phyloP scores from a whole-genome alignment of 208 protist genomes.

The Angomonas ambiguus region DNA sequence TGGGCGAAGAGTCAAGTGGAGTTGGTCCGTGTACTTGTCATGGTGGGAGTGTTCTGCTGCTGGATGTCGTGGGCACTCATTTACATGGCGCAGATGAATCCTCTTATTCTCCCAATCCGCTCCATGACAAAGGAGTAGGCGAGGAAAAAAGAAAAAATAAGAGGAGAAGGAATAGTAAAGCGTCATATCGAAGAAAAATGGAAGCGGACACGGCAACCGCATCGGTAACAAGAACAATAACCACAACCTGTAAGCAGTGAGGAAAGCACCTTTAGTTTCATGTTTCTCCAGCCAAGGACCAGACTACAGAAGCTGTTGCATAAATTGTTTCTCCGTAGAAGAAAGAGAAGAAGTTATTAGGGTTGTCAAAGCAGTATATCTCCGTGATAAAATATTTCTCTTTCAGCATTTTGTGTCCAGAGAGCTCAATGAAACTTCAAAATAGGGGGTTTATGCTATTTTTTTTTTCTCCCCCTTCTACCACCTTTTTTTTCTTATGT shows the following conservation, averaged over 20 bases:
- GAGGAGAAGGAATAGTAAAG: too few species aligned
- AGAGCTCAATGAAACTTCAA: background rate
- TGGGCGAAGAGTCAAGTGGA: slow-evolving; percentile 84
- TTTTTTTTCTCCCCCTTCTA: background rate
- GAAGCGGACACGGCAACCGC: too few species aligned
- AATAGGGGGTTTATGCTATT: too few species aligned
- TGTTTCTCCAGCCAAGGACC: too few species aligned
- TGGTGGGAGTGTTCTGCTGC: slow-evolving; percentile 80
- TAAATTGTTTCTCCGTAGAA: background rate
- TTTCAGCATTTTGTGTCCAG: background rate
- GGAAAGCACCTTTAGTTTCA: too few species aligned
- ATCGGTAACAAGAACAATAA: too few species aligned
- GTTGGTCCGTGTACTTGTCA: slow-evolving; percentile 69
- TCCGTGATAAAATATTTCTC: background rate
- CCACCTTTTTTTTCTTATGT: background rate
- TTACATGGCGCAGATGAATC: slow-evolving; percentile 93
- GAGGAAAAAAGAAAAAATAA: background rate
- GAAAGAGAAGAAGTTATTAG: background rate
- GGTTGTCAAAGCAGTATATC: too few species aligned
- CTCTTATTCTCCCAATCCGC: slow-evolving; percentile 81
- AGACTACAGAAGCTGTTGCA: background rate
- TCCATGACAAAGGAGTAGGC: slow-evolving; percentile 67
- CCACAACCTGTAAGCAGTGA: too few species aligned
- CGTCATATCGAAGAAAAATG: too few species aligned
- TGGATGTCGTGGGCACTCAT: slow-evolving; percentile 92